Percentiles rank a stretch among this genome's conserved stretches.
These are phyloP conservation scores for Ceratocystis diversiconidia DNA, from an alignment of 2,329 filamentous ascomycete genomes.

Conservation along the genomic window DNA sequence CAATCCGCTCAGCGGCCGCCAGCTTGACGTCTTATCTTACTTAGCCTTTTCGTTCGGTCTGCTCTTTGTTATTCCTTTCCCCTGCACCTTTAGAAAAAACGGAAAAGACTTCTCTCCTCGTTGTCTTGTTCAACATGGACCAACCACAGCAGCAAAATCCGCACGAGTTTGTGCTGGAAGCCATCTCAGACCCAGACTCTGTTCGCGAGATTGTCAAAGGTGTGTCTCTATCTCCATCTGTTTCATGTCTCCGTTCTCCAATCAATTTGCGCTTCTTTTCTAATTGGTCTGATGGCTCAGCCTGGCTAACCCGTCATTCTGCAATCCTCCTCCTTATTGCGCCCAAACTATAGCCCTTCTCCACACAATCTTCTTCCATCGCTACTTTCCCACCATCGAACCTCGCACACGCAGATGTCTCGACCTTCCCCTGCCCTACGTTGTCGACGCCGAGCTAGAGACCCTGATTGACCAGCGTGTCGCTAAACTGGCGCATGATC, in stretches of 20 bases:
- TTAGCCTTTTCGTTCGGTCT: background rate
- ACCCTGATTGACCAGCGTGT: constrained; percentile 86
- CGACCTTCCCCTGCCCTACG: constrained; percentile 76
- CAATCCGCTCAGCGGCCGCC: background rate
- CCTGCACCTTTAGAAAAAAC: too few relatives aligned
- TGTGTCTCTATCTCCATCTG: constrained; percentile 26
- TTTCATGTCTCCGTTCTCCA: constrained; percentile 8
- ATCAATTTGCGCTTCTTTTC: constrained; percentile 15
- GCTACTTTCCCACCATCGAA: constrained; percentile 78
- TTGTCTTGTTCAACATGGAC: constrained; percentile 29
- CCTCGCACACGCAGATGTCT: constrained; percentile 79
- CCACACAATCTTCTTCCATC: constrained; percentile 97
- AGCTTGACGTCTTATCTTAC: background rate
- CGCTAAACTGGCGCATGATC: constrained; percentile 39
- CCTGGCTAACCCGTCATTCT: constrained; percentile 15
- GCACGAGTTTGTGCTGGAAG: constrained; percentile 73
- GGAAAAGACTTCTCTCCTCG: background rate
- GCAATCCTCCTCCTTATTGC: constrained; percentile 12
- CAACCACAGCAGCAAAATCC: constrained; percentile 36
- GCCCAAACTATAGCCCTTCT: constrained; percentile 52
- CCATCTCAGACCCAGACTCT: constrained; percentile 79
- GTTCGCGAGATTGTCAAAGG: constrained; percentile 91
- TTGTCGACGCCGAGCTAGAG: constrained; percentile 81
- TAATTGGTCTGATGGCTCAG: background rate
- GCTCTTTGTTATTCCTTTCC: background rate